These are phyloP conservation scores for Domatiomyces globalis DNA, from an alignment of 2,329 filamentous ascomycete genomes.

Conservation along the genomic window DNA sequence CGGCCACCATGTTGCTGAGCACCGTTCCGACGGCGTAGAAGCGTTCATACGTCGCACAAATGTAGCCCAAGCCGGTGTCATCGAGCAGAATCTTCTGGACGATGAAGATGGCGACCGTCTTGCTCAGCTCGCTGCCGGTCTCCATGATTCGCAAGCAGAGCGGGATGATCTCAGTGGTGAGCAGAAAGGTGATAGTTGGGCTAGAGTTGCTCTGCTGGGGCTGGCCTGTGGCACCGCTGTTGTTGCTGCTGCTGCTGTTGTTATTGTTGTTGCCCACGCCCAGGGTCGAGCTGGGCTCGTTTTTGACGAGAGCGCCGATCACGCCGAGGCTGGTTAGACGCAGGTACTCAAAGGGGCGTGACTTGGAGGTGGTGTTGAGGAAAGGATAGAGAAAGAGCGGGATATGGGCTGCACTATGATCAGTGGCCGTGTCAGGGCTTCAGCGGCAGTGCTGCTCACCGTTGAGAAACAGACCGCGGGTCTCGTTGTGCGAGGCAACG, in stretches of 20 bases:
- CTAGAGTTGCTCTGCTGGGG: slow-evolving; percentile 41
- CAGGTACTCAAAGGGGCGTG: slow-evolving; percentile 90
- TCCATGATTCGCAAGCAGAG: slow-evolving; percentile 98
- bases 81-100: slow-evolving; percentile 97
- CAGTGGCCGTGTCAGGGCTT: slow-evolving; percentile 1
- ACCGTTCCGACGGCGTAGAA: slow-evolving; percentile 98
- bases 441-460: slow-evolving; percentile 40
- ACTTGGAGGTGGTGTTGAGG: slow-evolving; percentile 96
- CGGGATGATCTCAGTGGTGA: slow-evolving; percentile 97
- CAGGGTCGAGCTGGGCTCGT: slow-evolving; percentile 42
- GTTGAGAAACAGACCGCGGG: slow-evolving; percentile 79
- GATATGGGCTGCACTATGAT: slow-evolving; percentile 59
- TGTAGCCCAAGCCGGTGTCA: slow-evolving; percentile 92
- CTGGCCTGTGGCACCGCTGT: neutral
- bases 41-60: slow-evolving; percentile 94
- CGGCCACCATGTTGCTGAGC: slow-evolving; percentile 94
- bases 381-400: slow-evolving; percentile 96
- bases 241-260: neutral
- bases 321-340: slow-evolving; percentile 91
- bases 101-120: slow-evolving; percentile 98
- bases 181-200: slow-evolving; percentile 95
- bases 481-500: slow-evolving; percentile 94
- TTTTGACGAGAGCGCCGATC: slow-evolving; percentile 94
- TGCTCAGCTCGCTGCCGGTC: slow-evolving; percentile 93
- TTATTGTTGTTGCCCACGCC: slow-evolving; percentile 5